phyloP scores from a whole-genome alignment of 2,329 filamentous ascomycete genomes.

The Pseudofabraea citricarpa region DNA sequence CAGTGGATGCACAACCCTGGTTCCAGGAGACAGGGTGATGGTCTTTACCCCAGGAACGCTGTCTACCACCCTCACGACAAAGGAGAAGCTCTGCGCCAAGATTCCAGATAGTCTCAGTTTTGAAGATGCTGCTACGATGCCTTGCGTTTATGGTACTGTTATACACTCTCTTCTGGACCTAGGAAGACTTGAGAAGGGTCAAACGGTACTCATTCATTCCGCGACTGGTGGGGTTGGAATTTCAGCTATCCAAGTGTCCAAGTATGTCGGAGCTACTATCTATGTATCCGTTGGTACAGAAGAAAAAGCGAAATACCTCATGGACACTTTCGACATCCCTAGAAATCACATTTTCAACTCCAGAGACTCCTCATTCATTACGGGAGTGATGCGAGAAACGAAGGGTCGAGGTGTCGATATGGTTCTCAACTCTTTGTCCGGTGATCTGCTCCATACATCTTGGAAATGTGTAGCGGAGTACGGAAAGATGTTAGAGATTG shows the following conservation, averaged over 20 bases:
- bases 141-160: background rate
- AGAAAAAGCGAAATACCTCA: conserved; percentile 13
- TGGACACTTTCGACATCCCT: conserved; percentile 21
- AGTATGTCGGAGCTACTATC: conserved; percentile 22
- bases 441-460: conserved; percentile 19
- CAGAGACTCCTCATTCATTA: conserved; percentile 22
- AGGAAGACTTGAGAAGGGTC: conserved; percentile 6
- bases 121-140: background rate
- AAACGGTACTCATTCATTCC: conserved; percentile 26
- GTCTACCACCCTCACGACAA: background rate
- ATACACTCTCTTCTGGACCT: background rate
- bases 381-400: conserved; percentile 15
- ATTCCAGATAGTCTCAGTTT: background rate
- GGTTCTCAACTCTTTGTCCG: conserved; percentile 22
- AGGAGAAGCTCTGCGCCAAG: background rate
- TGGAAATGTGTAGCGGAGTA: conserved; percentile 30
- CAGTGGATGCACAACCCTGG: conserved; percentile 10
- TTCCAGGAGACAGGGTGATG: conserved; percentile 20
- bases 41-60: conserved; percentile 3
- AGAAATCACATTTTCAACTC: conserved; percentile 24
- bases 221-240: conserved; percentile 28
- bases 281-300: conserved; percentile 20
- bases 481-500: conserved; percentile 34
- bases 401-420: conserved; percentile 22
- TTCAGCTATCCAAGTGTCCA: conserved; percentile 26